Evolutionary conservation across 179 eudicot species (phyloP), one percentile per base, ranked within the genome.

Genomic region (Silene noctiflora): DNA sequence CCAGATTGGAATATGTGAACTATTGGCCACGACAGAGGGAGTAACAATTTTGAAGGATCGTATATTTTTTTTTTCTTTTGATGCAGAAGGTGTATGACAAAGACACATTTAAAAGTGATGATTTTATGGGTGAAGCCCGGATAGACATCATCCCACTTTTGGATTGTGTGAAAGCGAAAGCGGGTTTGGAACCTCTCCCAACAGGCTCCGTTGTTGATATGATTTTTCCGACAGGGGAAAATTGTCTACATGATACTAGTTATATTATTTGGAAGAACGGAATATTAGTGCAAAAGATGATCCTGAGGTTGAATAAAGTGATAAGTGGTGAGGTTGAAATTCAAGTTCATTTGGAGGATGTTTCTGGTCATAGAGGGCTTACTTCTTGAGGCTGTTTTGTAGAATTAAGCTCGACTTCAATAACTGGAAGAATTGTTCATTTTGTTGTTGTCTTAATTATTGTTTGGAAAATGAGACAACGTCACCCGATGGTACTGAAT

Each of bases 71-170:
- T 44, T 44, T 44, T 11, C 51, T 19, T 35, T 5, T 68, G 4
- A 68, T 68, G 72, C 86, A 91, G 96, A 55, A 76, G 0, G 94
- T 90, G 74, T 87, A 78, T 56, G 97, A 91, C 73, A 83, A 85
- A 81, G 94, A 91, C 75, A 86, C 83, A 12, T 87, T 91, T 70
- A 80, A 85, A 1, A 29, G 11, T 14, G 94, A 91, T 67, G 94
- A 91, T 83, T 33, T 64, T 59, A 90, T 91, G 94, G 97, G 97
- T 19, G 85, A 86, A 14, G 93, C 97, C 10, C 75, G 75, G 31
- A 83, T 90, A 63, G 95, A 89, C 78, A 83, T 90, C 17, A 83
- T 77, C 11, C 89, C 91, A 31, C 86, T 78, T 16, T 5, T 92
- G 29, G 86, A 90, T 20, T 81, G 86, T 64, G 16, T 89, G 76